Base-by-base conservation (phyloP, 1,284 basidiomycete species). In the Schizophyllum amplum region DNA sequence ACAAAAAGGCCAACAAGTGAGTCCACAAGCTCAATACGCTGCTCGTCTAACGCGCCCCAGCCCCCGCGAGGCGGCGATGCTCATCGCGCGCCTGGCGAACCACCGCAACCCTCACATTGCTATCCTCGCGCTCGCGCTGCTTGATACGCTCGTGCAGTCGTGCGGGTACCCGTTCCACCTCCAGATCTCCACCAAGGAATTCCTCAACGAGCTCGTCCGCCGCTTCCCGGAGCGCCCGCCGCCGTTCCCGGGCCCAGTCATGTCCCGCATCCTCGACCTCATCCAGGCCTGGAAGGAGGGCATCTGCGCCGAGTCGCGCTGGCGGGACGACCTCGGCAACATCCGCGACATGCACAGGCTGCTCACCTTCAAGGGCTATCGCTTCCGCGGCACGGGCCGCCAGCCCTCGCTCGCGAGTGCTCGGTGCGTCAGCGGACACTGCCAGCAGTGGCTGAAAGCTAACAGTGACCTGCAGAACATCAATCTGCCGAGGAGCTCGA, bases 141-240 rank as follows among this genome's bases (percentile, higher is more conserved):
- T 99, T 61, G 94, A 98, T 70, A 94, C 93, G 13, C 86, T 99
- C 53, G 91, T 98, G 55, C 92, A 95, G 69, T 88, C 92, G 53
- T 98, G 95, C 69, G 96, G 96, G 65, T 99, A 99, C 72, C 87
- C 95, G 0, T 90, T 99, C 60, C 96, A 99, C 68, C 86, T 99
- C 23, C 96, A 99, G 71, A 91, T 99, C 64, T 82, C 91, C n/a
- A 99, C 97, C 23, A 99, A 99, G 69, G 97, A 98, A 69, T 99
- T 99, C 68, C 79, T 99, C 21, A 99, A 99, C 72, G 96, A 98
- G 71, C 89, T 99, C 66, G 97, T 99, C 24, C 87, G 95, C 51
- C 83, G 96, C 59, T 99, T 99, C 71, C 97, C 97, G 7, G 97
- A 99, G 72, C 84, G 96, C 48, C 96, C 96, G 2, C 96, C 97